Base-by-base conservation (phyloP, 2,329 filamentous ascomycete species). In the Coniochaeta sp. region DNA sequence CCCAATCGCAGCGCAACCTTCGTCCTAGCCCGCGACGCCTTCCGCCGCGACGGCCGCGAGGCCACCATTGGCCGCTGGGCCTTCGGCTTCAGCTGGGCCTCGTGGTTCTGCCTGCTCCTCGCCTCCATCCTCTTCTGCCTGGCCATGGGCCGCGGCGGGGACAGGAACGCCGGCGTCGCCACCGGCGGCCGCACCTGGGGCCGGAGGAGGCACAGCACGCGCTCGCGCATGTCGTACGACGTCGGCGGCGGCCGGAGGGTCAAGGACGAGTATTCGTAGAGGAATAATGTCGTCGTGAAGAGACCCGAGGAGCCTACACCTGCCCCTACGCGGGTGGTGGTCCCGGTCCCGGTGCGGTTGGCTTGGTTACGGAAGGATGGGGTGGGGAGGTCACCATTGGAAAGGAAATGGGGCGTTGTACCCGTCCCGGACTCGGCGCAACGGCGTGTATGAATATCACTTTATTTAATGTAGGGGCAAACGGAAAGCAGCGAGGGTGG, bases 21-120 rank as follows among this genome's bases (percentile, higher is more conserved):
- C 59, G 84, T 90, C 61, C 73, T 81, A 61, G 86, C 83, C 52
- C 85, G 87, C 63, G 72, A 89, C 60, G 74, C 71, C 32, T 91
- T 92, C 75, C 69, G 68, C 31, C 61, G 63, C 31, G 75, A 69
- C 51, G 78, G 76, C 54, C 78, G 81, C 51, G 63, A 66, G 16
- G 86, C 89, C 27, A 67, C 65, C 10, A 65, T 94, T 32, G 89
- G 89, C 50, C 63, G 62, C 28, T 87, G 85, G 61, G 85, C 83
- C 18, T 89, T 89, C 62, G 89, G 80, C 42, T 92, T 91, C 71
- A 83, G 82, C 56, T 94, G 89, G 89, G 83, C 77, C 14, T 79
- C 86, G 1, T 82, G 83, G 68, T 80, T 79, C 9, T 78, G 78
- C 51, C 79, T 89, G 60, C 70, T 89, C 58, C 66, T 91, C 57